These are phyloP conservation scores for Amphirosellinia nigrospora DNA, from an alignment of 495 filamentous ascomycete species.

Conservation along the genomic window DNA sequence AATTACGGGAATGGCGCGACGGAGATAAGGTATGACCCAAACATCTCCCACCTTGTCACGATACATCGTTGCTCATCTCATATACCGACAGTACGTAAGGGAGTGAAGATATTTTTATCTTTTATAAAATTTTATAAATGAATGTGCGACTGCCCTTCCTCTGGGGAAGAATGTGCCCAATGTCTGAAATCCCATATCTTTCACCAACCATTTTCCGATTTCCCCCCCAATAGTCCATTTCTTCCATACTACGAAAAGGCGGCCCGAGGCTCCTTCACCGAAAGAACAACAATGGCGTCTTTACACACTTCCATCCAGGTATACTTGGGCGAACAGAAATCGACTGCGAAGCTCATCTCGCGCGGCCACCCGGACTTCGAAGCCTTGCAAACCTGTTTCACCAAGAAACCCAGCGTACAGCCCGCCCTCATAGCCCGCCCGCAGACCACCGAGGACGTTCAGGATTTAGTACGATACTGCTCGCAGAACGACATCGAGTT, in stretches of 20 bases:
- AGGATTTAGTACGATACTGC: slow-evolving; percentile 36
- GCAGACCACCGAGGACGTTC: slow-evolving; percentile 42
- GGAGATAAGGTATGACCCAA: not conserved
- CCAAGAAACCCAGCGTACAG: not conserved
- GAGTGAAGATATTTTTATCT: not conserved
- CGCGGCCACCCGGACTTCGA: slow-evolving; percentile 13
- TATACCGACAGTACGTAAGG: not conserved
- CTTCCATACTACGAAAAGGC: not conserved
- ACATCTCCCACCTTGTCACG: not conserved
- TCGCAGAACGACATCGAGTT: slow-evolving; percentile 36
- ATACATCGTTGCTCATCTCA: not conserved
- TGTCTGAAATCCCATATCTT: not conserved
- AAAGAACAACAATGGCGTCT: not conserved
- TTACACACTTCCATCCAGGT: not conserved
- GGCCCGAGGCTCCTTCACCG: not conserved
- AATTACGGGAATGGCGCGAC: not conserved
- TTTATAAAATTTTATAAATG: no score
- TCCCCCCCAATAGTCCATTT: not conserved
- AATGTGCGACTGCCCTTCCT: not conserved
- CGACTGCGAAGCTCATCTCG: not conserved
- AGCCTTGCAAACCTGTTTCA: not conserved
- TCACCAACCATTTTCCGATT: not conserved
- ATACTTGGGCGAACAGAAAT: not conserved
- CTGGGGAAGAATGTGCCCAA: not conserved
- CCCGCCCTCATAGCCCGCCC: slow-evolving; percentile 40